Percentiles rank a stretch among this genome's conserved stretches.
These are phyloP conservation scores for Pyrus communis DNA, from an alignment of 306 rosid species.

Conservation along the genomic window DNA sequence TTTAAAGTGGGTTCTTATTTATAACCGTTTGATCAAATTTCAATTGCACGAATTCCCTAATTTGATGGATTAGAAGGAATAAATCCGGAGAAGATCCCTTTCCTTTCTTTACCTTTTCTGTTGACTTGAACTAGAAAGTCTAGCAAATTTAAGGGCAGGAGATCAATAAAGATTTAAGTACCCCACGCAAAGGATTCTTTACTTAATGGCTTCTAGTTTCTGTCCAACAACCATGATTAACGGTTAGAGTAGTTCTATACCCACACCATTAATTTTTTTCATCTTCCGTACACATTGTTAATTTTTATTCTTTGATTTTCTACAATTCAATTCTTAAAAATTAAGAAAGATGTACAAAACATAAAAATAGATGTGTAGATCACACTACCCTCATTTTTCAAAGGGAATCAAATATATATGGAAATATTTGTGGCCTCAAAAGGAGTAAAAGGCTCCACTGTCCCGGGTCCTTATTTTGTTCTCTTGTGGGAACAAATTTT, in stretches of 20 bases:
- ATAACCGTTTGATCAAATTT: too few species aligned
- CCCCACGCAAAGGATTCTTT: conserved; percentile 3
- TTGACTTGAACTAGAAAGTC: conserved; percentile 33
- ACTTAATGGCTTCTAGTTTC: neutral
- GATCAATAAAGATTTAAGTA: neutral
- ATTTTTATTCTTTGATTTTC: too few species aligned
- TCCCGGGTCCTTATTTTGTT: conserved; percentile 20
- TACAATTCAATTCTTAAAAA: rapidly evolving
- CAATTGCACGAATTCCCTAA: too few species aligned
- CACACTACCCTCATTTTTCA: neutral
- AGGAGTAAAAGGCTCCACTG: conserved; percentile 18
- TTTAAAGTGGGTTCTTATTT: too few species aligned
- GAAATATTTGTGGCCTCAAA: conserved; percentile 11
- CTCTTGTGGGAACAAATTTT: conserved; percentile 24
- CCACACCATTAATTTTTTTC: too few species aligned
- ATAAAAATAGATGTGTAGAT: too few species aligned
- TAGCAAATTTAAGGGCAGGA: conserved; percentile 16
- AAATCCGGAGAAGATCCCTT: too few species aligned
- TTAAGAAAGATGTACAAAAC: rapidly evolving
- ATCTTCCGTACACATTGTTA: too few species aligned
- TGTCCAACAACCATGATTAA: neutral
- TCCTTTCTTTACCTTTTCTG: conserved; percentile 8
- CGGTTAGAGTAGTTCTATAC: too few species aligned
- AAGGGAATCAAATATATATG: conserved; percentile 1
- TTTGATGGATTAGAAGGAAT: too few species aligned